Conservation (phyloP, 2,329 filamentous ascomycete species). For the Exophiala oligosperma region DNA sequence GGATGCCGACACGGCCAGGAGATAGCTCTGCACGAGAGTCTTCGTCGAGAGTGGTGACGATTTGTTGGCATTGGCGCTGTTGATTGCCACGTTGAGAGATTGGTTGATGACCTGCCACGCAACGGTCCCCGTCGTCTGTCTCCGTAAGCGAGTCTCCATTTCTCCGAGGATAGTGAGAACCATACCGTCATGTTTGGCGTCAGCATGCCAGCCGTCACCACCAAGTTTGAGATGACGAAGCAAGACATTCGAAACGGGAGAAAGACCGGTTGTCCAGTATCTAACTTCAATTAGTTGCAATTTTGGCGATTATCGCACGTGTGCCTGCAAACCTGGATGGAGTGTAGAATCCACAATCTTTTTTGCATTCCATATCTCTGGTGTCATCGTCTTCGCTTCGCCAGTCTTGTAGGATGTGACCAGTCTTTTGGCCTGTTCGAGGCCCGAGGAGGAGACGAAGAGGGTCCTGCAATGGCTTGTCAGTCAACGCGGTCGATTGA, state of each 20-base stretch:
- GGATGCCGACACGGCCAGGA: constrained; percentile 85
- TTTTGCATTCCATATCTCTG: constrained; percentile 91
- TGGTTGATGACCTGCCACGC: constrained; percentile 97
- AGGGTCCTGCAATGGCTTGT: constrained; percentile 66
- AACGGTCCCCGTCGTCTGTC: constrained; percentile 72
- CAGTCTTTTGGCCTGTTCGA: constrained; percentile 82
- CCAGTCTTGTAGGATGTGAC: constrained; percentile 86
- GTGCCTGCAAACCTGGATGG: constrained; percentile 71
- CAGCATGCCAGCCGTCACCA: constrained; percentile 96
- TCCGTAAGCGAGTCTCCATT: constrained; percentile 1
- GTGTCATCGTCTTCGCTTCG: constrained; percentile 75
- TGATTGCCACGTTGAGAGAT: constrained; percentile 96
- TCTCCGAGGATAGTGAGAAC: neutral
- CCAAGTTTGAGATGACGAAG: constrained; percentile 88
- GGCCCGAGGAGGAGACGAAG: constrained; percentile 71
- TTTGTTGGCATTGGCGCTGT: constrained; percentile 95
- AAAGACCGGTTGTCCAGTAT: constrained; percentile 88
- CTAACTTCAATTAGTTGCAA: constrained; percentile 46
- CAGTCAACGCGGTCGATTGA: neutral
- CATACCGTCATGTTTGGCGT: constrained; percentile 57
- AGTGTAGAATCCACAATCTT: constrained; percentile 96
- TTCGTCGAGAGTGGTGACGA: constrained; percentile 81
- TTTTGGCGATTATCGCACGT: neutral
- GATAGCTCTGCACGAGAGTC: constrained; percentile 85
- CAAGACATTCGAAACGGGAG: constrained; percentile 97